Base-by-base conservation (phyloP, 352 stramenopile species). In the Blastocystis sp. region DNA sequence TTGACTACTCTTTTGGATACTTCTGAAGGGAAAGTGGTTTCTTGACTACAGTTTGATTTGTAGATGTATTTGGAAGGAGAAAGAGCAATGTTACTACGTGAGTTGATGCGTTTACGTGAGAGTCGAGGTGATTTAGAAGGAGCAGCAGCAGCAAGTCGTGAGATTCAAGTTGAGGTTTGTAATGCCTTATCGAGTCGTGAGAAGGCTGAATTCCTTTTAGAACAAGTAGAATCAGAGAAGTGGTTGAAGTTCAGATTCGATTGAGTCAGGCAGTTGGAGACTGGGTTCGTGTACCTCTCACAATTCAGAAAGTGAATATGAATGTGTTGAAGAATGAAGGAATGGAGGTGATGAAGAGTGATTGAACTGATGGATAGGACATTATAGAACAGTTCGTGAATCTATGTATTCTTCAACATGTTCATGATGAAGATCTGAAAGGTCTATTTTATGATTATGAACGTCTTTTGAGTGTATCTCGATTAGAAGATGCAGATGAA, bases 21-120 rank as follows among this genome's bases (percentile, higher is more conserved):
- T 14, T 86, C 74, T 19, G 74, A 86, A n/a, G 74, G 74, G 39
- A 86, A 86, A 32, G 74, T 86, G 27, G n/a, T 14, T 80, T 83
- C 24, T 27, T 37, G 16, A 21, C 14, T 74, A 11, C 12, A 0
- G 7, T 39, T 77, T 11, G 1, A 19, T 0, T 16, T 14, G 0
- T 32, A 86, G 74, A 86, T 86, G 49, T 74, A 37, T 14, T 27
- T 86, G 2, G 74, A 86, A 24, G 65, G 12, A 16, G 74, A 86
- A 43, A 7, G 74, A 16, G 59, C 74, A 16, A 27, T 9, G 9
- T 43, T 86, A 7, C 37, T 86, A 19, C 59, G 54, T n/a, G 56
- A 73, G 59, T n/a, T 86, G n/a, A 73, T 86, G 59, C 24, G 56
- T n/a, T 43, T 86, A n/a, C 42, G 51, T 21, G 74, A 86, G 74